These are phyloP conservation scores for Fusarium sp. DNA, from an alignment of 2,329 filamentous ascomycete species.

Conservation along the genomic window DNA sequence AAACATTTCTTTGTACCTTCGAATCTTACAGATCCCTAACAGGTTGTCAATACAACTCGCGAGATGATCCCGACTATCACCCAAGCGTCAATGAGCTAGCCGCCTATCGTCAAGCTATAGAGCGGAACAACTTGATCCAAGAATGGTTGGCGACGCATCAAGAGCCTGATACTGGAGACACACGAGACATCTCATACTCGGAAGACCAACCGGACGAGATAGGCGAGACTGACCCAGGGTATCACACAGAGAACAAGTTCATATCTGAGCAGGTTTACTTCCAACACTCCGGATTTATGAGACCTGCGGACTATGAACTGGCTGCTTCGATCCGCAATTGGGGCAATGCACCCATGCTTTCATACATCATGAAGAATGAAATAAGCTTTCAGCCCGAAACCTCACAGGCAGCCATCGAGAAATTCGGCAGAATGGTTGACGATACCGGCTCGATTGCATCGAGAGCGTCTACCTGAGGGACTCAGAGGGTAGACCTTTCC, in stretches of 20 bases:
- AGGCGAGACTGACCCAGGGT: background rate
- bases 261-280: background rate
- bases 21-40: background rate
- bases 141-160: background rate
- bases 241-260: background rate
- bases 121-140: background rate
- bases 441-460: conserved; percentile 72
- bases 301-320: background rate
- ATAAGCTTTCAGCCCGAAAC: background rate
- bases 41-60: background rate
- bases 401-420: conserved; percentile 55
- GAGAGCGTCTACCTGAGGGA: conserved; percentile 77
- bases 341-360: background rate
- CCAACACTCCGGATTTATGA: background rate
- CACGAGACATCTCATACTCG: background rate
- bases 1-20: background rate
- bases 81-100: background rate
- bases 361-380: background rate
- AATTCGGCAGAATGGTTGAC: conserved; percentile 63
- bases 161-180: background rate
- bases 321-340: background rate
- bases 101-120: background rate
- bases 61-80: background rate
- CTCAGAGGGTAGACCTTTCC: conserved; percentile 46
- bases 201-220: background rate